Conservation (phyloP, 768 basidiomycete species). For the Tricholoma saponaceum region DNA sequence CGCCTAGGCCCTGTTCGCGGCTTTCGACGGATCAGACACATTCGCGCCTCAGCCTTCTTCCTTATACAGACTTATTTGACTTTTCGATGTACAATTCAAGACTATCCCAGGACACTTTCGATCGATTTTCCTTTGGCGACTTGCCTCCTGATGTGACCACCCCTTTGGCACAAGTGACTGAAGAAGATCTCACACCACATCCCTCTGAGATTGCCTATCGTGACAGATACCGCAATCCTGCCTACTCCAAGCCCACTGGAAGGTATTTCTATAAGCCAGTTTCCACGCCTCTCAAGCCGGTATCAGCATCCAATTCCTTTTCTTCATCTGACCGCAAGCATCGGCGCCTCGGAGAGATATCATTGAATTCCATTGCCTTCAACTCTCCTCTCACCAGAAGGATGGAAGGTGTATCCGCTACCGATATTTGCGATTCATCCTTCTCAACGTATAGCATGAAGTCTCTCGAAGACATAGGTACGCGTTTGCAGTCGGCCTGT, state of each 20-base stretch:
- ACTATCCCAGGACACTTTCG: conserved; percentile 11
- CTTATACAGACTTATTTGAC: conserved; percentile 19
- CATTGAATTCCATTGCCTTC: not conserved
- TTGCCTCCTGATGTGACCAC: not conserved
- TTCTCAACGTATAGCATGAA: conserved; percentile 4
- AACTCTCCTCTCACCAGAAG: not conserved
- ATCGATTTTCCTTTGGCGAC: not conserved
- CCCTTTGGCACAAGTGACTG: not conserved
- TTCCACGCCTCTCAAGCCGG: not conserved
- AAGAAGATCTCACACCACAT: not conserved
- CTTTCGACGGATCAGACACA: not conserved
- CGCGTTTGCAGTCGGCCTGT: conserved; percentile 5
- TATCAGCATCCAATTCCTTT: not conserved
- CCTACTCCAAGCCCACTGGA: not conserved
- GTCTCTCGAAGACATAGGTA: conserved; percentile 6
- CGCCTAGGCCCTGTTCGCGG: not conserved
- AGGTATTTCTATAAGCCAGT: not conserved
- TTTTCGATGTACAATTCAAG: conserved; percentile 16
- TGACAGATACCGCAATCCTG: not conserved
- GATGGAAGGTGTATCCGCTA: not conserved
- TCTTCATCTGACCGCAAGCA: not conserved
- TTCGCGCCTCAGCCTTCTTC: conserved; percentile 6
- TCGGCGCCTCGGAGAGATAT: not conserved
- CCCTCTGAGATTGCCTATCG: not conserved
- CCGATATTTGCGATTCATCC: not conserved